Evolutionary conservation across 805 yeast genomes (phyloP), one percentile per base, ranked within the genome.

Genomic region (Wickerhamiella sorbophila): DNA sequence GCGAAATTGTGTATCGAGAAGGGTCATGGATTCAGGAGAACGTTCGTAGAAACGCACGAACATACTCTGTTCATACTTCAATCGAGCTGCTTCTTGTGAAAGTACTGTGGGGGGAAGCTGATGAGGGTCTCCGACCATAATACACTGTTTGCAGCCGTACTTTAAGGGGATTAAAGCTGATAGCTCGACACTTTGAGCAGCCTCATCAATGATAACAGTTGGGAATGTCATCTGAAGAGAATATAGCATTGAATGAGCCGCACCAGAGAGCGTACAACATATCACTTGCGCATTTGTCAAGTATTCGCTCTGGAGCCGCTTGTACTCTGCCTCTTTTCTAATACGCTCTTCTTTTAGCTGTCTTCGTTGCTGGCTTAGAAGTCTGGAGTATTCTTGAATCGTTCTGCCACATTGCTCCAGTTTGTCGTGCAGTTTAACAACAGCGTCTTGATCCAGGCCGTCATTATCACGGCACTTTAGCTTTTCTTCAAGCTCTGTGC

Each of bases 111-210:
- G 98, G 0, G 98, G 98, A 48, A 91, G 69, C 63, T 91, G 98
- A 57, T 91, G 87, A 2, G 97, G 97, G 64, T 91, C 98, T 58
- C 98, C 98, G 36, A 91, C 98, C 94, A 91, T 81, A 38, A 91
- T 79, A 63, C 97, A 88, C 42, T 77, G 75, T 45, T 71, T 77
- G 52, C 93, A 82, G 1, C 97, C 97, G 58, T 87, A 91, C 54
- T 94, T 68, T 49, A 91, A 65, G 0, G 98, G 98, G 52, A 88
- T 88, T 20, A 91, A 71, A 0, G 94, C 82, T 5, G 95, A 84
- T 29, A 88, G 57, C 56, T 88, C 98, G 32, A 91, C 87, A 74
- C 94, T 81, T 60, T 88, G 98, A 51, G 96, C 93, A 2, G 98
- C 98, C 60, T 88, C 98, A 64, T 88, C 98, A 46, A 88, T 79